Percentiles rank a stretch among this genome's conserved stretches.
Evolutionary conservation across 345 rosid genomes (phyloP).

Genomic region (Arabis alpina): DNA sequence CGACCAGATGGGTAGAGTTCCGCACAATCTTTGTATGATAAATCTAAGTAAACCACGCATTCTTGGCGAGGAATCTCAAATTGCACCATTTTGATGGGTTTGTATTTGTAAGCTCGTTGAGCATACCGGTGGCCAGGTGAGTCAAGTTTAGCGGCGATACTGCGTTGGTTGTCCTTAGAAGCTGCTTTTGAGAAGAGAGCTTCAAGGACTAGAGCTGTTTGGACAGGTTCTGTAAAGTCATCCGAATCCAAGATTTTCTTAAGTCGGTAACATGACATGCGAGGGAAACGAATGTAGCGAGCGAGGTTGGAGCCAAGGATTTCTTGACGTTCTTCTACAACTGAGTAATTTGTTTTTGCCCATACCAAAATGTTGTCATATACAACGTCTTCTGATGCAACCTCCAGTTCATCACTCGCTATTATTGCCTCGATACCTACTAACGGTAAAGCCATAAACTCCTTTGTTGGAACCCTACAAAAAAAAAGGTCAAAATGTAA

Average conservation of each 20-base stretch:
- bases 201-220: slow-evolving; percentile 67
- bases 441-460: slow-evolving; percentile 65
- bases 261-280: slow-evolving; percentile 73
- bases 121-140: too few relatives aligned
- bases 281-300: slow-evolving; percentile 71
- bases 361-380: slow-evolving; percentile 75
- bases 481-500: not conserved
- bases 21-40: slow-evolving; percentile 66
- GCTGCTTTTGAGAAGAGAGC: slow-evolving; percentile 62
- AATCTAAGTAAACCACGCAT: slow-evolving; percentile 78
- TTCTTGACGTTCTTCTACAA: slow-evolving; percentile 64
- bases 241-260: slow-evolving; percentile 68
- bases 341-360: slow-evolving; percentile 71
- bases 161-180: slow-evolving; percentile 54
- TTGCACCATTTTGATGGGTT: slow-evolving; percentile 77
- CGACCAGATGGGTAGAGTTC: slow-evolving; percentile 60
- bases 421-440: slow-evolving; percentile 81
- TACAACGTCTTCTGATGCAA: slow-evolving; percentile 73
- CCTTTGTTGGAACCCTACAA: not conserved
- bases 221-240: slow-evolving; percentile 62
- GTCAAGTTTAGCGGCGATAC: slow-evolving; percentile 56
- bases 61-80: slow-evolving; percentile 70
- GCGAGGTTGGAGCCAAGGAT: slow-evolving; percentile 62
- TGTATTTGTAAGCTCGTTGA: slow-evolving; percentile 70
- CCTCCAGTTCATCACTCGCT: slow-evolving; percentile 65